Evolutionary conservation across 257 asterid genomes (phyloP), one percentile per base, ranked within the genome.

Genomic region (Avicennia marina): DNA sequence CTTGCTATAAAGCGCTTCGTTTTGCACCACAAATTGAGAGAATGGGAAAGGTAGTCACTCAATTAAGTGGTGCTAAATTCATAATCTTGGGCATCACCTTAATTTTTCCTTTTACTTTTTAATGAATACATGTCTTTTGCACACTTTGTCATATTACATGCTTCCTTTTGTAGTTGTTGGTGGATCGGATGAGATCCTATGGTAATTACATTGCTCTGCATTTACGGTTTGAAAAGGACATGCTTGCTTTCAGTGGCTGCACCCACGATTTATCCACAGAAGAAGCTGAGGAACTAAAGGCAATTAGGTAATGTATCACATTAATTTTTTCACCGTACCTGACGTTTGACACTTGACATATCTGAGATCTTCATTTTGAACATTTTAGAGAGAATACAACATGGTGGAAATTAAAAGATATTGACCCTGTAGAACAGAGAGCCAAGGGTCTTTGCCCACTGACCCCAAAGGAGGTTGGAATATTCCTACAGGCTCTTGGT

Each of bases 221-320:
- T 79, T 79, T 90, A 68, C 85, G 98, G 71, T 90, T 81, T 78
- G 98, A 90, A 75, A 81, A 90, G 69, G 98, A 90, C 77, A 87
- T 90, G 98, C 98, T 90, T 66, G 94, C 98, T 45, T 90, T 82
- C 47, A 87, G 98, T 68, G 98, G 98, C 67, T 90, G 96, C 77
- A 90, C 96, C 26, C 95, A 90, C 34, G 94, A 78, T 75, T 78
- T 90, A 72, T 74, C 88, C 56, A 73, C 72, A 32, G 84, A 87
- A 77, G 91, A 90, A 75, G 96, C 96, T 11, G 94, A 81, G 39
- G 98, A 90, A 64, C 80, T 90, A 47, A 90, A 67, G 74, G 65
- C 66, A 71, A 83, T 90, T 67, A 90, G 96, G 98, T 87, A 75
- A 46, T 50, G 27, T 62, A 32, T 46, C 46, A 45, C 8, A 19